phyloP scores from a whole-genome alignment of 2,329 filamentous ascomycete genomes.

The Trichoderma asperellum region DNA sequence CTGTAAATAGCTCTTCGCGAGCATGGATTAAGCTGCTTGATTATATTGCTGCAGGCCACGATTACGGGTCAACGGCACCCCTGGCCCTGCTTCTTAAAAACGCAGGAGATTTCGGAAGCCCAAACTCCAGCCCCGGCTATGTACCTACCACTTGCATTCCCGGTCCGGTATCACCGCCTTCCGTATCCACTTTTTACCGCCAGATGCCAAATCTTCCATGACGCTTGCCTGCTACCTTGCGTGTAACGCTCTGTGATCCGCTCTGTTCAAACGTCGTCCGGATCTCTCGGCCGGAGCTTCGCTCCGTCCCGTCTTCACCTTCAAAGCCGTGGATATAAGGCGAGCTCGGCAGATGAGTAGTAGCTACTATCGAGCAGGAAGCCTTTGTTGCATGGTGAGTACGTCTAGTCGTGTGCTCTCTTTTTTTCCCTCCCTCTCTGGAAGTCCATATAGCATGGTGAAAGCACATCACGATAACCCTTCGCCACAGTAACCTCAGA shows the following conservation, averaged over 20 bases:
- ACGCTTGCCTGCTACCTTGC: not conserved
- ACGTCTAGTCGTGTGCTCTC: not conserved
- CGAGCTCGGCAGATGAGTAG: not conserved
- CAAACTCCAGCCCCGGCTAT: not conserved
- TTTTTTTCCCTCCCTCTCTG: not conserved
- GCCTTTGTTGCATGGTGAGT: not conserved
- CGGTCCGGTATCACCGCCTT: conserved; percentile 17
- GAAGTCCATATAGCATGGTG: not conserved
- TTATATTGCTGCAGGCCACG: not conserved
- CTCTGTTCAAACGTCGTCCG: conserved; percentile 1
- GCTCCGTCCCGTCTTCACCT: not conserved
- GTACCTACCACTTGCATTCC: conserved; percentile 10
- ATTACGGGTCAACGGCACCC: not conserved
- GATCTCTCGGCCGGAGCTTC: conserved; percentile 8
- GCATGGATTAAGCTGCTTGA: not conserved
- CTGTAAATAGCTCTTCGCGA: not conserved
- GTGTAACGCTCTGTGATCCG: not conserved
- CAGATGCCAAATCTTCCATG: conserved; percentile 14
- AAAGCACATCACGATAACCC: not conserved
- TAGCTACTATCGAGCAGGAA: not conserved
- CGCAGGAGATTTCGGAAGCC: conserved; percentile 12
- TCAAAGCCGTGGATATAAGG: not conserved
- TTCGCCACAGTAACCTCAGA: not conserved
- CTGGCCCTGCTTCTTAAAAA: conserved; percentile 1
- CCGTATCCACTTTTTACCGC: conserved; percentile 8